These are phyloP conservation scores for Coemansia interrupta DNA, from an alignment of 192 early-diverging fungal species.

Conservation along the genomic window DNA sequence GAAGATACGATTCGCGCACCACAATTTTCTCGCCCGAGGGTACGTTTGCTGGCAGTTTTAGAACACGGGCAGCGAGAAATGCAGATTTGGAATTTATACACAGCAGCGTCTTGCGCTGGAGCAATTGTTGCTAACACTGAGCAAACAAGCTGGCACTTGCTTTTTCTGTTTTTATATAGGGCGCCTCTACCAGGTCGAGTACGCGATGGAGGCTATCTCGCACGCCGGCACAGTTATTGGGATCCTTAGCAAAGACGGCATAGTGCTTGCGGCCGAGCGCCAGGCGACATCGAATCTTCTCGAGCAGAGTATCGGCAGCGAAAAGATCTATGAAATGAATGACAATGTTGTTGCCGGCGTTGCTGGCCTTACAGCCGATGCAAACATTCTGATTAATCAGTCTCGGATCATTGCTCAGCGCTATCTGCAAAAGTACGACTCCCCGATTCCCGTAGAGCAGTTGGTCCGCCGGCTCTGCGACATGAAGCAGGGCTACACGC, in stretches of 20 bases:
- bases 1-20: slow-evolving; percentile 96
- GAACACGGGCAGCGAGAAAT: too few species aligned
- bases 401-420: slow-evolving; percentile 81
- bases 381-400: slow-evolving; percentile 92
- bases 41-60: slow-evolving; percentile 30
- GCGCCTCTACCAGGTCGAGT: slow-evolving; percentile 98
- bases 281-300: slow-evolving; percentile 90
- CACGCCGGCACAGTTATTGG: slow-evolving; percentile 94
- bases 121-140: too few species aligned
- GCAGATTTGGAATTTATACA: not conserved
- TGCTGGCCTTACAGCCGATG: slow-evolving; percentile 93
- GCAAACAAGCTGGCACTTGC: not conserved
- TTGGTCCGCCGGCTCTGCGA: slow-evolving; percentile 94
- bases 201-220: slow-evolving; percentile 99
- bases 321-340: slow-evolving; percentile 96
- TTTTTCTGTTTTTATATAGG: slow-evolving; percentile 53
- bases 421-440: slow-evolving; percentile 83
- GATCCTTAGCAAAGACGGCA: slow-evolving; percentile 85
- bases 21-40: slow-evolving; percentile 99
- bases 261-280: slow-evolving; percentile 96
- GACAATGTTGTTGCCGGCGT: slow-evolving; percentile 93
- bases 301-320: slow-evolving; percentile 76
- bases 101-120: not conserved
- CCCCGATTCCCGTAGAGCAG: slow-evolving; percentile 91
- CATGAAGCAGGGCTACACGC: slow-evolving; percentile 98